Base-by-base conservation (phyloP, 2,329 filamentous ascomycete genomes). In the Cercospora citrullina region DNA sequence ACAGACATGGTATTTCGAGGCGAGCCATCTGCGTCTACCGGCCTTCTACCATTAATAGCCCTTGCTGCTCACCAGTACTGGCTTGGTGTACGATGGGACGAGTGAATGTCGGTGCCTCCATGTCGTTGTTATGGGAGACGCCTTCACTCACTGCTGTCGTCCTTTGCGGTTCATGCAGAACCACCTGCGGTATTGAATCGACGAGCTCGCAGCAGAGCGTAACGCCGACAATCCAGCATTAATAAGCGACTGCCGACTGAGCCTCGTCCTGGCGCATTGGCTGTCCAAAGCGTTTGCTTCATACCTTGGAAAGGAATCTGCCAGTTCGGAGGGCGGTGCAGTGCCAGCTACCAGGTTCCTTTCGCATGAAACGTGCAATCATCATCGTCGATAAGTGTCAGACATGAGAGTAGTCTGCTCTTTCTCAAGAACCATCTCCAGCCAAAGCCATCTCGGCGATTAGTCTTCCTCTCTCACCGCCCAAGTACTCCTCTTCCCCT, bases 401-500 rank as follows among this genome's bases (percentile, higher is more conserved):
- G 21, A 26, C 45, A 23, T 23, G 45, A 21, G 18, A 23, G 45
- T 14, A 14, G 5, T 51, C 10, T 26, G 18, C 45, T 45, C 33
- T 5, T 28, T 31, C 60, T 63, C 62, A 64, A 39, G 45, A 33
- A 42, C 21, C 62, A 42, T 51, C 48, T 45, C 68, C 70, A 53
- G 66, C 71, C 45, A 79, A 30, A 3, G 79, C 78, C 65, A 77
- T 72, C 60, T 80, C 77, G 26, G 79, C 79, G 60, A 81, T 72
- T 59, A 71, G 72, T 68, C 69, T 75, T 14, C 77, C 80, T 60
- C 75, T 75, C 65, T 81, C 79, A 16, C 79, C 79, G 48, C 77
- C 80, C 31, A 81, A 61, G 68, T 76, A 81, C 48, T 74, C 72
- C 28, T 87, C 88, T 21, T 84, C 83, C 1, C 85, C 83, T 16